Evolutionary conservation across 495 filamentous ascomycete genomes (phyloP), one percentile per base, ranked within the genome.

Genomic region (Xylaria curta): DNA sequence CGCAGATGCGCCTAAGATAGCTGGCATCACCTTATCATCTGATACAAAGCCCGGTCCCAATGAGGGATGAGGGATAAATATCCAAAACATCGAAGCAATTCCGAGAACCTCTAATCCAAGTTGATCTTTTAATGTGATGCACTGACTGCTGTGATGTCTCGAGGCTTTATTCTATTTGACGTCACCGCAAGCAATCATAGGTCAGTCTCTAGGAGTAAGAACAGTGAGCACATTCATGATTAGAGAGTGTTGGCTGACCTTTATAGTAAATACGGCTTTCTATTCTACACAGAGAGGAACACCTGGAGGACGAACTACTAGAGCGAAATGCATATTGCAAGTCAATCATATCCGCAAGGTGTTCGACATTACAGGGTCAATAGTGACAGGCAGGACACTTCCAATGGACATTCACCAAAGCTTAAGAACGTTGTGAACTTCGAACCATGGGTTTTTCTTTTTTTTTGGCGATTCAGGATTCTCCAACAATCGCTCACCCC

Each of bases 1-100:
- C 46, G 67, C 68, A 40, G 54, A 56, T 56, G 65, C 49, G 31
- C 49, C 13, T 56, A 46, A 63, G 68, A 63, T 70, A 62, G 56
- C 28, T 70, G 42, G 15, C 59, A 64, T 40, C 44, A 56, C 9
- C 19, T 31, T n/a, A 51, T 38, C 44, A 61, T 51, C 19, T 60
- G 46, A 54, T 46, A 46, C 17, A 63, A 51, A 64, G 58, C 40
- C 60, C 12, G n/a, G 31, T 28, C 28, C 33, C 33, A n/a, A 38
- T 40, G 46, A 67, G 21, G 8, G 56, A 42, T 42, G 63, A 51
- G n/a, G 42, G 33, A 12, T 21, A 17, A 33, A 56, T 51, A 56
- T 51, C 7, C 58, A 31, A n/a, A 54, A 6, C n/a, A 49, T 6
- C 53, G 24, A 69, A 69, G 47, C 19, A 51, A 38, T 47, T 19